These are phyloP conservation scores for Moesziomyces sp. DNA, from an alignment of 1,284 basidiomycete species.

Conservation along the genomic window DNA sequence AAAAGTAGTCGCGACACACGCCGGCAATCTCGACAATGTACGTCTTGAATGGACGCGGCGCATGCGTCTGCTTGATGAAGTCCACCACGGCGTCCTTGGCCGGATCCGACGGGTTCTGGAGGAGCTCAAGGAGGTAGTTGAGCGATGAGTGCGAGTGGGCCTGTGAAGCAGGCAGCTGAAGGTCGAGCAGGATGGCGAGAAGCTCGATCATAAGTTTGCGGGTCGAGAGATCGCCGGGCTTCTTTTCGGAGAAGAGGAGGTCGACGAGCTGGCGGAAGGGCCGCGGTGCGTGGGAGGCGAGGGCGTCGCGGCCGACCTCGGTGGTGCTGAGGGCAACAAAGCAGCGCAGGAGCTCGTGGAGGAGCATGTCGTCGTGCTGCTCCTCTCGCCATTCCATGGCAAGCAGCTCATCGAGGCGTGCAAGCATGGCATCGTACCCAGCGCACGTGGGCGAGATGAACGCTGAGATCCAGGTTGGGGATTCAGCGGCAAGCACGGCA, in stretches of 20 bases:
- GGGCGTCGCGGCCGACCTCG: conserved; percentile 76
- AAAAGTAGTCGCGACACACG: conserved; percentile 94
- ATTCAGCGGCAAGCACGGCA: conserved; percentile 60
- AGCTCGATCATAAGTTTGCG: conserved; percentile 90
- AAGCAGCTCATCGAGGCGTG: conserved; percentile 88
- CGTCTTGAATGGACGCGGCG: conserved; percentile 85
- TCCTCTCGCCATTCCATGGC: conserved; percentile 98
- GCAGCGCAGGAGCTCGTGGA: conserved; percentile 91
- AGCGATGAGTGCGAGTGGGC: conserved; percentile 36
- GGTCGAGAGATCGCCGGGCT: conserved; percentile 89
- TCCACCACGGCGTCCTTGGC: conserved; percentile 69
- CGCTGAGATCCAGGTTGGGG: conserved; percentile 84
- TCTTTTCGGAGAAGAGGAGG: conserved; percentile 94
- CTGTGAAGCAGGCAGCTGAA: conserved; percentile 54
- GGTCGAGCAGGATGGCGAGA: conserved; percentile 70
- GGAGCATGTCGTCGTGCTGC: conserved; percentile 93
- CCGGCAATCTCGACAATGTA: conserved; percentile 90
- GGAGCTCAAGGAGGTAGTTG: conserved; percentile 54
- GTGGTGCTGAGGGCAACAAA: conserved; percentile 93
- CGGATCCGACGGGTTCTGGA: conserved; percentile 54
- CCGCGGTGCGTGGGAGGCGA: conserved; percentile 82
- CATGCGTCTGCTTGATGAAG: conserved; percentile 86
- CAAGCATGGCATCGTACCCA: conserved; percentile 85
- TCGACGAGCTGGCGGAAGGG: conserved; percentile 85
- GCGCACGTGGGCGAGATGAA: conserved; percentile 78